A percentile compares a stretch with the other conserved stretches of the same genome.
Conservation (phyloP, 441 rosid species). For the Omphalea diandra region DNA sequence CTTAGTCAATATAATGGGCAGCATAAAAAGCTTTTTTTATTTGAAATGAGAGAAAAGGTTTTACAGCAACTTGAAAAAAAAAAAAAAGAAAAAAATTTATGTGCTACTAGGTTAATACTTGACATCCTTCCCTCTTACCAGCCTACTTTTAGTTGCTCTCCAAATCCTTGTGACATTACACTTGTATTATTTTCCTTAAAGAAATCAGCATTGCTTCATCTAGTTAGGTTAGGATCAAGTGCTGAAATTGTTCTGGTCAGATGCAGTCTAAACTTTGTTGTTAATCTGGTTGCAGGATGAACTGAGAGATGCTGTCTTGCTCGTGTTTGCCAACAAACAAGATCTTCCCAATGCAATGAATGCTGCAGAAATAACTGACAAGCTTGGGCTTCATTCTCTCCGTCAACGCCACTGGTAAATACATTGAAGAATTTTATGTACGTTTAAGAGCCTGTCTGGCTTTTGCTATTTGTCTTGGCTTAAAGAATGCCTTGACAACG, state of each 20-base stretch:
- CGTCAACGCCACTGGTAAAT: slow-evolving; percentile 73
- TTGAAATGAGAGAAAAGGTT: not conserved
- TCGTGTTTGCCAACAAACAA: slow-evolving; percentile 77
- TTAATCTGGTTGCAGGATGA: slow-evolving; percentile 50
- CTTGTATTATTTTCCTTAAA: not conserved
- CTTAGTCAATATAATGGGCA: not conserved
- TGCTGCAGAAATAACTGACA: no score
- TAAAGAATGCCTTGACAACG: not conserved
- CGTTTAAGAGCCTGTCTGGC: not conserved
- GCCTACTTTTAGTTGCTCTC: not conserved
- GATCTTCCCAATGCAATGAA: slow-evolving; percentile 84
- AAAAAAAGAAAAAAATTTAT: no score
- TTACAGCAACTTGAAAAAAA: no score
- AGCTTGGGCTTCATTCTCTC: slow-evolving; percentile 75
- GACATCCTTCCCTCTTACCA: no score
- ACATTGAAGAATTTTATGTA: not conserved
- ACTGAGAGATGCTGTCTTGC: slow-evolving; percentile 74
- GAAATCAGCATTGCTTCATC: not conserved
- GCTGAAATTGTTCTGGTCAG: not conserved
- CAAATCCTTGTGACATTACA: not conserved
- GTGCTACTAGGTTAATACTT: no score
- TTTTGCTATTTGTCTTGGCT: not conserved
- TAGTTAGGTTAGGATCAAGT: slow-evolving; percentile 5
- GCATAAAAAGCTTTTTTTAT: not conserved
- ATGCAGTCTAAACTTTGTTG: not conserved